These are phyloP conservation scores for Cryptosporidium baileyi DNA, from an alignment of 169 alveolate species.

Conservation along the genomic window DNA sequence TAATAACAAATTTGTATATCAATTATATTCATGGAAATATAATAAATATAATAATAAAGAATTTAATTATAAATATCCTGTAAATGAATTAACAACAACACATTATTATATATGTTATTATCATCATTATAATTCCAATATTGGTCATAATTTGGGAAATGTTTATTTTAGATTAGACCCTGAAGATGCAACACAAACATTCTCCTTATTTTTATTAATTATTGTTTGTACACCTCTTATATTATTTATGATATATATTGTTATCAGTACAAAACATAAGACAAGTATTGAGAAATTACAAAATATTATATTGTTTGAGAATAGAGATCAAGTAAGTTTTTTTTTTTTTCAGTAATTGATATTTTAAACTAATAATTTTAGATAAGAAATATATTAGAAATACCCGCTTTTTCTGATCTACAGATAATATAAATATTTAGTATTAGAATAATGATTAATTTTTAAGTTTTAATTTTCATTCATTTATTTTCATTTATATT, in stretches of 20 bases:
- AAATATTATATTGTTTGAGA: slow-evolving; percentile 19
- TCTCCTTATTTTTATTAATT: slow-evolving; percentile 1
- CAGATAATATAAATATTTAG: neutral
- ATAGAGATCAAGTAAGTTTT: slow-evolving; percentile 38
- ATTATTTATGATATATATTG: neutral
- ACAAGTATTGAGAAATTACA: slow-evolving; percentile 41
- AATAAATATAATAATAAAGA: neutral
- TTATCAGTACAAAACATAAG: slow-evolving; percentile 41
- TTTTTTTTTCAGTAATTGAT: neutral
- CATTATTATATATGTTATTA: slow-evolving; percentile 56
- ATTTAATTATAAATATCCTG: slow-evolving; percentile 21
- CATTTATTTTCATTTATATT: neutral
- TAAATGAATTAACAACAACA: slow-evolving; percentile 17
- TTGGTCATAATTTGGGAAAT: slow-evolving; percentile 36
- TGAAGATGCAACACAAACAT: slow-evolving; percentile 30
- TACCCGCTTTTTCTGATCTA: slow-evolving; percentile 28
- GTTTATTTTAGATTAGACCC: slow-evolving; percentile 53
- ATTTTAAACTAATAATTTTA: neutral
- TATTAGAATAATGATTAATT: neutral
- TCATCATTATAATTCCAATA: slow-evolving; percentile 9
- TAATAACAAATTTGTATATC: neutral
- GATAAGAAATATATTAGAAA: slow-evolving; percentile 1
- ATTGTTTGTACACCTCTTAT: neutral
- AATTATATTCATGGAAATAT: slow-evolving; percentile 1
- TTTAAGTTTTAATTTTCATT: neutral